Percentiles rank a stretch among this genome's conserved stretches.
These are phyloP conservation scores for Neofusicoccum ribis DNA, from an alignment of 2,329 filamentous ascomycete species.

Conservation along the genomic window DNA sequence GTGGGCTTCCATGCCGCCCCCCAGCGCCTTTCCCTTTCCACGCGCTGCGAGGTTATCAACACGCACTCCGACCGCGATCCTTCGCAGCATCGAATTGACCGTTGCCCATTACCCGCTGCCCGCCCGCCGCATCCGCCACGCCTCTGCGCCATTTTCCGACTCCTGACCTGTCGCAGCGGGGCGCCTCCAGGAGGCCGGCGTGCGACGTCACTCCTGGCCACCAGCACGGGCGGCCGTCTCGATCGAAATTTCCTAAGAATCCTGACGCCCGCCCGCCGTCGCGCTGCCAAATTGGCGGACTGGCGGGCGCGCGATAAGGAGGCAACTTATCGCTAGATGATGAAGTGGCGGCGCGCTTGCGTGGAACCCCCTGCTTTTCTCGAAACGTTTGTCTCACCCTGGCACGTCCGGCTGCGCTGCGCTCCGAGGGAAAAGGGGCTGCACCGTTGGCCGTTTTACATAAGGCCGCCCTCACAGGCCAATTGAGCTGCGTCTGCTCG, in stretches of 20 bases:
- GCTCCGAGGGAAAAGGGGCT: constrained; percentile 16
- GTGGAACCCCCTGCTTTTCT: constrained; percentile 11
- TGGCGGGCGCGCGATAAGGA: constrained; percentile 12
- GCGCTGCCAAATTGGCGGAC: constrained; percentile 8
- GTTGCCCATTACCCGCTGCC: background rate
- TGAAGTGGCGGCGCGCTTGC: constrained; percentile 18
- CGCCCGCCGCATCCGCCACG: background rate
- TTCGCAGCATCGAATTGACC: background rate
- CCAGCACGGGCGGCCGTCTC: background rate
- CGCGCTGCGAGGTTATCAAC: background rate
- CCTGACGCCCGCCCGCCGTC: background rate
- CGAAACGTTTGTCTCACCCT: constrained; percentile 20
- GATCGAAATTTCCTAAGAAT: constrained; percentile 8
- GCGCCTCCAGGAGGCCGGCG: constrained; percentile 6
- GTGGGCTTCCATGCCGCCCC: constrained; percentile 5
- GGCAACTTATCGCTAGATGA: constrained; percentile 18
- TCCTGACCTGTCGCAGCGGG: constrained; percentile 16
- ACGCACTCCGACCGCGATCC: background rate
- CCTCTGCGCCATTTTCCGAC: constrained; percentile 11
- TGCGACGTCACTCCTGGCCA: constrained; percentile 17
- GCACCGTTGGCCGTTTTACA: constrained; percentile 19
- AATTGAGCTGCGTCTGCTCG: background rate
- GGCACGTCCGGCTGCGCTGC: background rate
- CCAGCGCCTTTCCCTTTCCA: constrained; percentile 13
- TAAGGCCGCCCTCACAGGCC: constrained; percentile 14